A percentile compares a stretch with the other conserved stretches of the same genome.
phyloP scores from a whole-genome alignment of 768 basidiomycete species.

The Agaricus bisporus region DNA sequence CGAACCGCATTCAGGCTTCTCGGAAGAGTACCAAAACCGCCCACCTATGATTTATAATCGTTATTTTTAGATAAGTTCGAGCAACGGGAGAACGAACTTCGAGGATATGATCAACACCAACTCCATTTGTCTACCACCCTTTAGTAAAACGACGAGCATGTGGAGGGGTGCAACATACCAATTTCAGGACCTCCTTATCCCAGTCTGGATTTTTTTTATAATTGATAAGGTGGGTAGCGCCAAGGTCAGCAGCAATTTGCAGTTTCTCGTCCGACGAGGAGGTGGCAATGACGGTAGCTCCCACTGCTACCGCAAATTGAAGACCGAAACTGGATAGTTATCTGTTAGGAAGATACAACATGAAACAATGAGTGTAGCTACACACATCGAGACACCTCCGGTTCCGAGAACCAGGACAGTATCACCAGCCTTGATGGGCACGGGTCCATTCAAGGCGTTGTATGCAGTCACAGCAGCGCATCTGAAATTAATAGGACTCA shows the following conservation, averaged over 20 bases:
- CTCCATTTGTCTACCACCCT: slow-evolving; percentile 27
- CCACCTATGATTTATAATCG: slow-evolving; percentile 34
- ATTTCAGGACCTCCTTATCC: slow-evolving; percentile 42
- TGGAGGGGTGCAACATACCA: slow-evolving; percentile 26
- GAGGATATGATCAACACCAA: slow-evolving; percentile 33
- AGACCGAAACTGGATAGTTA: slow-evolving; percentile 37
- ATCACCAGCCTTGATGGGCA: slow-evolving; percentile 51
- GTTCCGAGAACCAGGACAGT: slow-evolving; percentile 51
- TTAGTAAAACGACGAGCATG: neutral
- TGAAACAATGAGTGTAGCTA: neutral
- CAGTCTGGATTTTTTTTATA: slow-evolving; percentile 53
- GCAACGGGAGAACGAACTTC: slow-evolving; percentile 23
- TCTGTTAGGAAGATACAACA: no score
- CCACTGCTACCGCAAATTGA: slow-evolving; percentile 57
- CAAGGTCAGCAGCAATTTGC: slow-evolving; percentile 42
- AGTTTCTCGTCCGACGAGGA: slow-evolving; percentile 65
- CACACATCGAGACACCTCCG: slow-evolving; percentile 50
- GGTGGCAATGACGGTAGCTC: slow-evolving; percentile 60
- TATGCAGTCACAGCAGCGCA: slow-evolving; percentile 63
- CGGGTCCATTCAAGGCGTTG: slow-evolving; percentile 44
- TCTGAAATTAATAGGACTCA: slow-evolving; percentile 17
- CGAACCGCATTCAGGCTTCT: slow-evolving; percentile 35
- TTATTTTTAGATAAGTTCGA: neutral
- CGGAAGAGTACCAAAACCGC: slow-evolving; percentile 44
- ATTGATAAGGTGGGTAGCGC: slow-evolving; percentile 53